phyloP scores from a whole-genome alignment of 2,329 filamentous ascomycete genomes.

The Talaromyces sp. region DNA sequence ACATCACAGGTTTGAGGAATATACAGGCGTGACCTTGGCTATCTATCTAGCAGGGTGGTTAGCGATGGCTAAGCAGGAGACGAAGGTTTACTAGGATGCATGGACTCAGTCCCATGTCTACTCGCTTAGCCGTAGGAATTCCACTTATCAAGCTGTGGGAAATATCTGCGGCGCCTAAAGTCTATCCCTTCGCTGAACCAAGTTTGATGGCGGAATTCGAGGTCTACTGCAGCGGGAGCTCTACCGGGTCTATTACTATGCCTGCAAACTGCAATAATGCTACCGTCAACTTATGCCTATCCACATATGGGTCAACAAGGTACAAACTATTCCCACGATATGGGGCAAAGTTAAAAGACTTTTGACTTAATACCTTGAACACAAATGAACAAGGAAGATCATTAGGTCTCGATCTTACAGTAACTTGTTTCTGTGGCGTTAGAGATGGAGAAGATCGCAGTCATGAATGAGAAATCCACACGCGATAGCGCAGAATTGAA shows the following conservation, averaged over 20 bases:
- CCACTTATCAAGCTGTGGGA: not conserved
- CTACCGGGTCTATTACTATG: not conserved
- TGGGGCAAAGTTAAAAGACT: not conserved
- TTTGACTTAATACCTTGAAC: not conserved
- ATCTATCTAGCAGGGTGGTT: not conserved
- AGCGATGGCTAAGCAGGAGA: not conserved
- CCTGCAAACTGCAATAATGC: not conserved
- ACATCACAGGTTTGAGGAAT: not conserved
- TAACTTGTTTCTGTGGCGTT: not conserved
- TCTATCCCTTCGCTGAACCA: not conserved
- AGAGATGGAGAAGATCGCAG: not conserved
- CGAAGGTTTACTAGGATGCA: not conserved
- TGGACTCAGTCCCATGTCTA: not conserved
- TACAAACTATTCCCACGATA: not conserved
- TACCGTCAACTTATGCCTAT: not conserved
- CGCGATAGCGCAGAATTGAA: not conserved
- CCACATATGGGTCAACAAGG: not conserved
- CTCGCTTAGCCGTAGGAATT: not conserved
- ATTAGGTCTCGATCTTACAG: constrained; percentile 9
- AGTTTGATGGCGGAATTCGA: not conserved
- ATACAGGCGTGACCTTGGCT: not conserved
- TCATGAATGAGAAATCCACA: constrained; percentile 9
- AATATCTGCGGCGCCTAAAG: not conserved
- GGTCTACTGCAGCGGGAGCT: not conserved
- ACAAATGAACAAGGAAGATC: not conserved